phyloP scores from a whole-genome alignment of 345 rosid genomes.

The Brassica incana region DNA sequence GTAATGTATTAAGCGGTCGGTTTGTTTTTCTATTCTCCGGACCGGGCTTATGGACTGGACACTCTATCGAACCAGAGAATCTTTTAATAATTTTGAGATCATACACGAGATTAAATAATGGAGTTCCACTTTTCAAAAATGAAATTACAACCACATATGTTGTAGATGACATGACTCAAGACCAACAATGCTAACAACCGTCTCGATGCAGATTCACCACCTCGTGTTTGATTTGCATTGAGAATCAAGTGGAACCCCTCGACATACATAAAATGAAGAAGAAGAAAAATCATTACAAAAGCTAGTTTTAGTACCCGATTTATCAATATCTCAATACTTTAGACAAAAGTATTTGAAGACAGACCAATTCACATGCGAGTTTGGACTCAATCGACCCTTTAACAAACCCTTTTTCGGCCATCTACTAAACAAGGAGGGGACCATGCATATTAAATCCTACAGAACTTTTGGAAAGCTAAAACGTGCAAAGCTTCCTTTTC shows the following conservation, averaged over 20 bases:
- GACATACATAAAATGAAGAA: neutral
- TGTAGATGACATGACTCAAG: slow-evolving; percentile 33
- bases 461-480: slow-evolving; percentile 28
- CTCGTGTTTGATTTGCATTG: slow-evolving; percentile 17
- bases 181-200: slow-evolving; percentile 37
- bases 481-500: slow-evolving; percentile 39
- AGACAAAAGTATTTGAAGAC: slow-evolving; percentile 32
- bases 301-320: slow-evolving; percentile 9
- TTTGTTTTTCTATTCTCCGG: slow-evolving; percentile 26
- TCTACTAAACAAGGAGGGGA: slow-evolving; percentile 19
- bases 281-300: slow-evolving; percentile 25
- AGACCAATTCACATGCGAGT: slow-evolving; percentile 33
- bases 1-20: neutral
- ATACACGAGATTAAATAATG: neutral
- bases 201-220: neutral
- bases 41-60: neutral
- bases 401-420: slow-evolving; percentile 21
- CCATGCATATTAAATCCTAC: slow-evolving; percentile 27
- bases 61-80: neutral
- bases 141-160: neutral
- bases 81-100: neutral
- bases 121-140: neutral
- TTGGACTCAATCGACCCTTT: slow-evolving; percentile 28
- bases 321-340: slow-evolving; percentile 16
- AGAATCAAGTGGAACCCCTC: slow-evolving; percentile 24